Conservation (phyloP, 257 asterid genomes). For the Solanum chilense region DNA sequence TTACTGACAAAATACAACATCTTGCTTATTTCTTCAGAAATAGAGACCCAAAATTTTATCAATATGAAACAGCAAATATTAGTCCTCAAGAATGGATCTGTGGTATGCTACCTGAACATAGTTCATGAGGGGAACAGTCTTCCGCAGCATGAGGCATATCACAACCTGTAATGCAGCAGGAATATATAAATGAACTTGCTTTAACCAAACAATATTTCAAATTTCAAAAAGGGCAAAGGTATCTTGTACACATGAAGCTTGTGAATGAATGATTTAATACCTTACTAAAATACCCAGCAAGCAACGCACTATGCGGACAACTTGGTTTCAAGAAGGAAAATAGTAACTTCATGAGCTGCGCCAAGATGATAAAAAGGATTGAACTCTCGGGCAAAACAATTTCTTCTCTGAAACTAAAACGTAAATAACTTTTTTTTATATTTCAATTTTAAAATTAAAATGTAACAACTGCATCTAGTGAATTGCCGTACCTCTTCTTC, state of each 20-base stretch:
- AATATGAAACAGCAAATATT: background rate
- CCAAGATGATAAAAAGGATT: slow-evolving; percentile 10
- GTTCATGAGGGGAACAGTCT: slow-evolving; percentile 82
- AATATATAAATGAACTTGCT: slow-evolving; percentile 10
- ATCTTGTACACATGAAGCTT: background rate
- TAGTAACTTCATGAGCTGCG: slow-evolving; percentile 88
- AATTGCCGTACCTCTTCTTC: slow-evolving; percentile 68
- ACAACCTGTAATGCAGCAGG: slow-evolving; percentile 58
- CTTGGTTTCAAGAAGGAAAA: slow-evolving; percentile 92
- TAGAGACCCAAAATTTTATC: background rate
- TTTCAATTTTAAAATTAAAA: slow-evolving; percentile 1
- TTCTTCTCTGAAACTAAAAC: background rate
- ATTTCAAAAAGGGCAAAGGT: background rate
- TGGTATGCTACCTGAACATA: slow-evolving; percentile 60
- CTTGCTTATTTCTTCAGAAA: background rate
- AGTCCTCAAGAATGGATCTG: background rate
- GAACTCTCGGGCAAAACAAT: slow-evolving; percentile 2
- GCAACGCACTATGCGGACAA: slow-evolving; percentile 71
- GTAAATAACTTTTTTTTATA: background rate
- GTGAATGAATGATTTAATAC: slow-evolving; percentile 23
- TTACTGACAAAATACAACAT: background rate
- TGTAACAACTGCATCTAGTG: background rate
- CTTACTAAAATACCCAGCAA: slow-evolving; percentile 98
- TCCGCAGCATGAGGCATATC: slow-evolving; percentile 85
- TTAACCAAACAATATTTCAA: background rate